Evolutionary conservation across 228 moss, liverwort and hornwort genomes (phyloP).

Genomic region (Sphagnum fallax): DNA sequence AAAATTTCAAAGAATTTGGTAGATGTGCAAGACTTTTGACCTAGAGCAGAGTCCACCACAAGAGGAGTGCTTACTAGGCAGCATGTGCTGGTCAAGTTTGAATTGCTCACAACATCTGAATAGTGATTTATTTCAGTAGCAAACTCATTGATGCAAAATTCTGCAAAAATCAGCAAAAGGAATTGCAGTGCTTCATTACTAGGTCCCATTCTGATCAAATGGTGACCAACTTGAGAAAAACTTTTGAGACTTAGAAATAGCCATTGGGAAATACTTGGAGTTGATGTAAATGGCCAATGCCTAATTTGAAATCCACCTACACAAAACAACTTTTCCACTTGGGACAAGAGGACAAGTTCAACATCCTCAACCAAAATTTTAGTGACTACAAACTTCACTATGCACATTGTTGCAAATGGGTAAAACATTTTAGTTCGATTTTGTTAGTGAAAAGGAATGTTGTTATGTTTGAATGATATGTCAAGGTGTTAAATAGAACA

Average conservation of each 20-base stretch:
- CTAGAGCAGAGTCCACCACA: background rate
- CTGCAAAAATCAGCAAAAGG: slow-evolving; percentile 80
- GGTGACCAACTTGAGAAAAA: slow-evolving; percentile 67
- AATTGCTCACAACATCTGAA: slow-evolving; percentile 86
- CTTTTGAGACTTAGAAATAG: slow-evolving; percentile 73
- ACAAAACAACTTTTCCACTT: background rate
- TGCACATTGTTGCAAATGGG: no score
- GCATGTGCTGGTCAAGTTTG: slow-evolving; percentile 93
- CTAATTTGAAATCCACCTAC: slow-evolving; percentile 97
- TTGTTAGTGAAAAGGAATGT: no score
- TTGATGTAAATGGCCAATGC: slow-evolving; percentile 83
- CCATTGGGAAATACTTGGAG: slow-evolving; percentile 88
- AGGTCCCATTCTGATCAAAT: slow-evolving; percentile 46
- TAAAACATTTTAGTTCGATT: no score
- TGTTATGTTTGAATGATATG: no score
- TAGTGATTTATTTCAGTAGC: slow-evolving; percentile 80
- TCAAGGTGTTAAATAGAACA: background rate
- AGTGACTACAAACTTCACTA: no score
- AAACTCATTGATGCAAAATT: slow-evolving; percentile 80
- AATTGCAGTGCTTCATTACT: slow-evolving; percentile 50
- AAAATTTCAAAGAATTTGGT: no score
- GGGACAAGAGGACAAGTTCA: background rate
- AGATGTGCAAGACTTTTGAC: background rate
- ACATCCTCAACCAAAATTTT: no score
- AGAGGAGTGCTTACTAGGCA: slow-evolving; percentile 55